Conservation (phyloP, 257 asterid genomes). For the Salvia splendens region DNA sequence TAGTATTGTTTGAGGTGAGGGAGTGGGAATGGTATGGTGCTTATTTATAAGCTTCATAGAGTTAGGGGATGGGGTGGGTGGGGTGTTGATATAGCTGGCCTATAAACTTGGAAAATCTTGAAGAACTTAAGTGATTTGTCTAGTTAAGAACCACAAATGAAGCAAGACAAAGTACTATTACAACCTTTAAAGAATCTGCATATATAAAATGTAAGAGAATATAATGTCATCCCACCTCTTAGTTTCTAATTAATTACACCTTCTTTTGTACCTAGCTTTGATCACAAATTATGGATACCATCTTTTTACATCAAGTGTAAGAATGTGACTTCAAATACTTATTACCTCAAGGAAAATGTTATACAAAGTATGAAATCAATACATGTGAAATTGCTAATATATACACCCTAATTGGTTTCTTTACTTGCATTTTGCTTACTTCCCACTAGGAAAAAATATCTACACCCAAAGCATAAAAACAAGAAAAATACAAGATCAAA, state of each 20-base stretch:
- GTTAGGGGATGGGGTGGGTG: constrained; percentile 6
- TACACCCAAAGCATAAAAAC: not conserved
- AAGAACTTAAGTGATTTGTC: constrained; percentile 50
- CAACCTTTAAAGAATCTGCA: constrained; percentile 26
- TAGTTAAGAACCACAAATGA: constrained; percentile 55
- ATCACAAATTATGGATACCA: constrained; percentile 7
- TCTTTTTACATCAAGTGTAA: not conserved
- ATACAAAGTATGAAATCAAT: not conserved
- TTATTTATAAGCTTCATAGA: constrained; percentile 41
- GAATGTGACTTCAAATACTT: not conserved
- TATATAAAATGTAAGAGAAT: not conserved
- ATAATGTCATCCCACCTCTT: not conserved
- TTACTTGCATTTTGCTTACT: constrained; percentile 29
- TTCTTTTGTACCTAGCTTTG: not conserved
- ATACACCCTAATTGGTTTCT: constrained; percentile 34
- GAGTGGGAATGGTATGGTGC: constrained; percentile 23
- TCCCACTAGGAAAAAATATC: constrained; percentile 28
- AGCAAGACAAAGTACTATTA: constrained; percentile 29
- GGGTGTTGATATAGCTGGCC: constrained; percentile 45
- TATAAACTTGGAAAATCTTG: constrained; percentile 31
- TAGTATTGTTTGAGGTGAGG: not conserved
- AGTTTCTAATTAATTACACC: not conserved
- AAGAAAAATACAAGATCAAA: not conserved
- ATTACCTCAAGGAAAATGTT: not conserved
- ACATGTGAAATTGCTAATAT: constrained; percentile 1